These are phyloP conservation scores for Stephanodiscus minutulus DNA, from an alignment of 108 stramenopile genomes.

Conservation along the genomic window DNA sequence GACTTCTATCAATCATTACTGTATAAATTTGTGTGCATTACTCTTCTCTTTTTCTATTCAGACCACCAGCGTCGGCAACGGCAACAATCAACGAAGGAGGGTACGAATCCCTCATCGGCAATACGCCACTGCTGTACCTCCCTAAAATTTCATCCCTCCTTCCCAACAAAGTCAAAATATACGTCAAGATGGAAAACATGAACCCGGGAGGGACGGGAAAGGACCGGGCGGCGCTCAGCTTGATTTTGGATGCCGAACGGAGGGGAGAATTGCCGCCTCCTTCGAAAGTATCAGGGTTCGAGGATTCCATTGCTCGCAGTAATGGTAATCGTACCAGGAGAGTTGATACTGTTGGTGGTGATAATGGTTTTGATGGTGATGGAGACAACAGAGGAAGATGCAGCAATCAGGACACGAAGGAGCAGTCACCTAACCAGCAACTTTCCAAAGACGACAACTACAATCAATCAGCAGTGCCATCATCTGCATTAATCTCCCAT, in stretches of 20 bases:
- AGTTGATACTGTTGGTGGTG: background rate
- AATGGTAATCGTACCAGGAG: background rate
- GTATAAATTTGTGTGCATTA: too few species aligned
- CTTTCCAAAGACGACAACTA: background rate
- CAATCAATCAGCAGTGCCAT: background rate
- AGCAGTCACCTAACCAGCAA: background rate
- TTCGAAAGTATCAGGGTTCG: background rate
- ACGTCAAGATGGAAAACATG: conserved; percentile 79
- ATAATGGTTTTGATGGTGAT: background rate
- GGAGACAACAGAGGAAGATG: background rate
- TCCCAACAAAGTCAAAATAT: conserved; percentile 56
- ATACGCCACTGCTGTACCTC: conserved; percentile 51
- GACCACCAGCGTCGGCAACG: background rate
- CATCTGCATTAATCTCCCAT: background rate
- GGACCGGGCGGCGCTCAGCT: conserved; percentile 86
- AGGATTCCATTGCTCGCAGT: background rate
- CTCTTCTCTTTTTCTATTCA: too few species aligned
- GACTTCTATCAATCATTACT: too few species aligned
- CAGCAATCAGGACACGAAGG: background rate
- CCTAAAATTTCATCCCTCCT: conserved; percentile 43
- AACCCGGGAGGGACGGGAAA: conserved; percentile 95
- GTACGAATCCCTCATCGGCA: conserved; percentile 59
- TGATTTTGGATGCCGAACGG: conserved; percentile 82
- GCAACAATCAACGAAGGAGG: conserved; percentile 27
- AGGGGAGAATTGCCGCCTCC: conserved; percentile 61